Evolutionary conservation across 148 eudicot species (phyloP), one percentile per base, ranked within the genome.

Genomic region (Drosera capensis): DNA sequence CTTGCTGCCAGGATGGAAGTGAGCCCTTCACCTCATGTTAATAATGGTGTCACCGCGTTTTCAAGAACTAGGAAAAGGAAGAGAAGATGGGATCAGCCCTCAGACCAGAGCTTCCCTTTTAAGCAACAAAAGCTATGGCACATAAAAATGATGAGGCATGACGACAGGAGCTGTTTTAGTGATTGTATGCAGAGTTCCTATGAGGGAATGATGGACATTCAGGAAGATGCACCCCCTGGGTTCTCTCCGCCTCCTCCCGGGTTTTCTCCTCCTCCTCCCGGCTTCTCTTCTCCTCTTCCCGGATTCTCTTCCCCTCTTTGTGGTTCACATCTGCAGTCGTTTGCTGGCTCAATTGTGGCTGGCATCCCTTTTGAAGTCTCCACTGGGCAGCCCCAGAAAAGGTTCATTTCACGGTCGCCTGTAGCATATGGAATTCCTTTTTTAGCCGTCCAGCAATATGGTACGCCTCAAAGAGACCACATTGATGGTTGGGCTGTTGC

Each of bases 1-100:
- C 42, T 43, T 35, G 68, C 73, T 64, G 23, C 46, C 40, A 50
- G 57, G 16, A 54, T 20, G 20, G 40, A 25, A 2, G 88, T 74
- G 28, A 59, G 61, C 53, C 31, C 55, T 50, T 65, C 72, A 53
- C 45, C 77, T 26, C 56, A 53, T 45, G 13, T 38, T 49, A 55
- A 30, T 56, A 39, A 39, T 53, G 20, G 44, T 35, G 49, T 56
- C 40, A 26, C 67, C 35, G 34, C 51, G n/a, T 45, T 51, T 34
- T 49, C 48, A 51, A 52, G 35, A 45, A 64, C 63, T 34, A 82
- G 80, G 24, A 87, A 79, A 60, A 88, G 96, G 25, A 87, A 82
- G 68, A 87, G 90, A 62, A 71, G 96, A 55, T 87, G 96, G 97
- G 92, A 88, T 48, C 74, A 72, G 63, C 79, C 79, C 8, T 63